Conservation (phyloP, 352 stramenopile genomes). For the Globisporangium iwayamae region DNA sequence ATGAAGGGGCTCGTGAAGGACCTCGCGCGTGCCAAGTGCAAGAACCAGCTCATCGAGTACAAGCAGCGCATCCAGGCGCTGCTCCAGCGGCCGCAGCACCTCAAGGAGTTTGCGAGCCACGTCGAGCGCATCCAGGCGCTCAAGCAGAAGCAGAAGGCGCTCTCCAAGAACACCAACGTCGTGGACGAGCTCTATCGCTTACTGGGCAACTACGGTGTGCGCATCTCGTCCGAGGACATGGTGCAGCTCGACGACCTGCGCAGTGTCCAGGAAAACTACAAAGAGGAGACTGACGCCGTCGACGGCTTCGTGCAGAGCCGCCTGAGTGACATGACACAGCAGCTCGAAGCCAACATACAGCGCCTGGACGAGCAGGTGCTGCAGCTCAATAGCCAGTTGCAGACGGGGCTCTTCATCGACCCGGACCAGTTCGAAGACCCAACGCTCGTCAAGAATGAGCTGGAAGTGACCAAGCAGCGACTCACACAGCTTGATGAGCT, state of each 20-base stretch:
- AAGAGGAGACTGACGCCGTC: slow-evolving; percentile 84
- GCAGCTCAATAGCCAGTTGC: slow-evolving; percentile 77
- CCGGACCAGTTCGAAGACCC: slow-evolving; percentile 85
- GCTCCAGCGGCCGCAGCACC: slow-evolving; percentile 75
- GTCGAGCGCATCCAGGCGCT: slow-evolving; percentile 76
- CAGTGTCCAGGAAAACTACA: slow-evolving; percentile 84
- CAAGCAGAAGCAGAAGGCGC: slow-evolving; percentile 74
- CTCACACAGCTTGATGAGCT: slow-evolving; percentile 86
- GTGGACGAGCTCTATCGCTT: slow-evolving; percentile 93
- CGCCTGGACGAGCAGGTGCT: slow-evolving; percentile 90
- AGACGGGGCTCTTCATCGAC: slow-evolving; percentile 87
- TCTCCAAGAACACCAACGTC: slow-evolving; percentile 84
- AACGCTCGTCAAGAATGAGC: slow-evolving; percentile 67
- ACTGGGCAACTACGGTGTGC: slow-evolving; percentile 88
- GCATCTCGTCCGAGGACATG: slow-evolving; percentile 91
- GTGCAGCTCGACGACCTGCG: slow-evolving; percentile 90
- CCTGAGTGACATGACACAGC: slow-evolving; percentile 89
- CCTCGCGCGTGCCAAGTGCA: slow-evolving; percentile 84
- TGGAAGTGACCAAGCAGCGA: slow-evolving; percentile 78
- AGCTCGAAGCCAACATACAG: slow-evolving; percentile 91
- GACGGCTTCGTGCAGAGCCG: slow-evolving; percentile 82
- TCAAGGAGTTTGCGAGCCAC: slow-evolving; percentile 91
- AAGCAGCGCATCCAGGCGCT: slow-evolving; percentile 87
- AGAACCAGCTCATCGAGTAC: slow-evolving; percentile 87
- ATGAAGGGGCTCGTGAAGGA: slow-evolving; percentile 93